Base-by-base conservation (phyloP, 2,329 filamentous ascomycete species). In the Cryphonectria parasitica region DNA sequence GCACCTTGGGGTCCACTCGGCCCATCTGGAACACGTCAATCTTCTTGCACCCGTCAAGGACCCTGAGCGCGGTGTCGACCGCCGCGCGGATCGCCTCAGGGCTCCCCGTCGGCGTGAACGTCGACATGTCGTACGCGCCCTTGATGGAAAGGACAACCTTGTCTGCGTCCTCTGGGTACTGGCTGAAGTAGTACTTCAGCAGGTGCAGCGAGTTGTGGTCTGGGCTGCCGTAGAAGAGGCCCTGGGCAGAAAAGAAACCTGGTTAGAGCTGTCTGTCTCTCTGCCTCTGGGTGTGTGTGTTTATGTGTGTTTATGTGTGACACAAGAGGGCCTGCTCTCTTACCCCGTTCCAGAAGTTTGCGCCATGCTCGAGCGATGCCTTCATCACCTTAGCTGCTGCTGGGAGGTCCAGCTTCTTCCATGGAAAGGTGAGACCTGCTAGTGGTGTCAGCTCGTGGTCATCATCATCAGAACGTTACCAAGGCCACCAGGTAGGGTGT, bases 291-390 rank as follows among this genome's bases (percentile, higher is more conserved):
- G 6, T 11, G 25, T 67, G 45, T 63, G 58, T 13, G 36, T 8
- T 6, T 7, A 19, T 67, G 45, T 63, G 58, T 87, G 11, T 43
- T n/a, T 8, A 7, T 3, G 25, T 63, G 45, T 63, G 45, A 39
- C 36, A 49, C 31, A 15, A 11, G 8, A 31, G 17, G 13, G 28
- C 17, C 43, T 28, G 25, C 7, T 45, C n/a, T 2, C 70, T 69
- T 60, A 71, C 89, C 54, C 83, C 89, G 75, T 90, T 91, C 89
- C 89, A 91, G 68, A 85, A 81, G 72, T 79, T 84, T 74, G 79
- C 80, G 65, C 84, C 82, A 13, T 77, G 76, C 34, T 79, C 74
- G 8, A 90, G 77, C 11, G 88, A 82, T 25, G 61, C 22, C 41
- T 68, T 72, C 71, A 72, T 72, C 15, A 65, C 28, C 36, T 66